Base-by-base conservation (phyloP, 2,329 filamentous ascomycete species). In the Penicillium thymicola region DNA sequence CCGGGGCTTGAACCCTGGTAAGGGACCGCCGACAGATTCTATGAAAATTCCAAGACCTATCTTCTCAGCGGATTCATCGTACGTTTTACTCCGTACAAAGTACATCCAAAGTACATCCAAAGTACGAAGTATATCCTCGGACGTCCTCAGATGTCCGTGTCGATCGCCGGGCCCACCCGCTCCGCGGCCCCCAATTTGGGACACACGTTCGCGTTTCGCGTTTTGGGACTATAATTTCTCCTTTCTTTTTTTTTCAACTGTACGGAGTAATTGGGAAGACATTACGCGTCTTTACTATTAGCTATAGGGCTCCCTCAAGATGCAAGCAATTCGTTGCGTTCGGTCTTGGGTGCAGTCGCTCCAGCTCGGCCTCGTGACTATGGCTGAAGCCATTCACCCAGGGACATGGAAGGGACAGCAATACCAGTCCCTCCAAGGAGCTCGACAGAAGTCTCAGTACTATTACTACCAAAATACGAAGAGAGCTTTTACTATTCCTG, bases 401-500 rank as follows among this genome's bases (percentile, higher is more conserved):
- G 47, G 47, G 38, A 51, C 48, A 36, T 51, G 48, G 48, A 51
- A 28, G 16, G 25, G 41, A 32, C 27, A 44, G 13, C 50, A 36
- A 36, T 48, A 57, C 5, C 49, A 51, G 32, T 51, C 54, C 59
- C 43, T 46, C 16, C 36, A 27, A 23, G 28, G 28, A 5, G 28
- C 37, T 13, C 48, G 16, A 34, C 48, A 28, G 4, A 45, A 45
- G 4, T 30, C 42, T 21, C 42, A 30, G 27, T 21, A 30, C 4
- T 45, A 30, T 30, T 21, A 45, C n/a, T 14, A 11, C n/a, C 28
- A 25, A 32, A 50, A 34, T 16, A 34, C 21, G 3, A 42, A 43
- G 18, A 40, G 48, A 32, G 27, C 14, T 2, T 34, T 34, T 30
- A 42, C 37, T 16, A 30, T 41, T 3, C 2, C 48, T 6, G 48